phyloP scores from a whole-genome alignment of 192 early-diverging fungal genomes.

The Phlyctochytrium arcticum region DNA sequence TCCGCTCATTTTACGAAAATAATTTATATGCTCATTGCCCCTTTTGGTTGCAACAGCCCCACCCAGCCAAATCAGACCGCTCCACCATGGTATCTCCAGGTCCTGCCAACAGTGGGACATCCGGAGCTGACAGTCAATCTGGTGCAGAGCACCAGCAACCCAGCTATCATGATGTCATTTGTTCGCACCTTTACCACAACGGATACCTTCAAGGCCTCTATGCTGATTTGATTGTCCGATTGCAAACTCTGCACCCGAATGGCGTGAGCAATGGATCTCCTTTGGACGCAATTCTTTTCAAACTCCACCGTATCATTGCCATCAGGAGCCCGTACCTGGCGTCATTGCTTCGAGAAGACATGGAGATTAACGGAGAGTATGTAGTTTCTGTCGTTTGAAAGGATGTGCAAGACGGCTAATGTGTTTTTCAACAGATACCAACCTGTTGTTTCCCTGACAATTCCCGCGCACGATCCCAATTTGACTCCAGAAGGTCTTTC shows the following conservation, averaged over 20 bases:
- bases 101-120: background rate
- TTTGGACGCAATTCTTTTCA: slow-evolving; percentile 38
- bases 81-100: background rate
- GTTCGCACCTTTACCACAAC: slow-evolving; percentile 48
- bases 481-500: slow-evolving; percentile 47
- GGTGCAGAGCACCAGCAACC: slow-evolving; percentile 1
- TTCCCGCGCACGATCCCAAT: slow-evolving; percentile 45
- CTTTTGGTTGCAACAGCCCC: background rate
- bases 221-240: slow-evolving; percentile 41
- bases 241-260: slow-evolving; percentile 16
- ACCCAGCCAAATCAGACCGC: background rate
- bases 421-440: slow-evolving; percentile 4
- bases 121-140: background rate
- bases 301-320: slow-evolving; percentile 52
- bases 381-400: background rate
- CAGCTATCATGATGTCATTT: slow-evolving; percentile 45
- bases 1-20: too few species aligned
- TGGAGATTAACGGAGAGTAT: slow-evolving; percentile 24
- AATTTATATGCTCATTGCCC: too few species aligned
- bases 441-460: slow-evolving; percentile 22
- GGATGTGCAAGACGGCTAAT: background rate
- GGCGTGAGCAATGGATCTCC: background rate
- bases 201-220: slow-evolving; percentile 46
- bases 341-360: slow-evolving; percentile 30
- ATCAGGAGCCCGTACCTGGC: slow-evolving; percentile 39